These are phyloP conservation scores for Pisolithus thermaeus DNA, from an alignment of 1,284 basidiomycete species.

Conservation along the genomic window DNA sequence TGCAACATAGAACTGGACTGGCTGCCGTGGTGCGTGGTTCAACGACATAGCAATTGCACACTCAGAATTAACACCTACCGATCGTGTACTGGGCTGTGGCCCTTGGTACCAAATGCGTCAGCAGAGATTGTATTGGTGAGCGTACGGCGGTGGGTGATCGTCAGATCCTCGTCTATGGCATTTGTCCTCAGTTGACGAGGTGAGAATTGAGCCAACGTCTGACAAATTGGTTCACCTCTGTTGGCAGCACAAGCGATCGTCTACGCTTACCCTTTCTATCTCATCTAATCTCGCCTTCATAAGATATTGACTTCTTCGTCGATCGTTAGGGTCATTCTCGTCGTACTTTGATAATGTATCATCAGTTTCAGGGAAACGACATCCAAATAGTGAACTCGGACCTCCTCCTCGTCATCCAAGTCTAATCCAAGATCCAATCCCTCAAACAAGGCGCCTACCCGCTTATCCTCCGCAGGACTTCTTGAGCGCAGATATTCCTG, in stretches of 20 bases:
- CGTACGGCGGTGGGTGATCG: conserved; percentile 13
- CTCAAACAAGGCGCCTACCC: conserved; percentile 64
- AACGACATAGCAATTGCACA: conserved; percentile 2
- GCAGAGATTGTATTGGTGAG: conserved; percentile 20
- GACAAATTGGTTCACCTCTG: conserved; percentile 7
- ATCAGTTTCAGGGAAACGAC: conserved; percentile 10
- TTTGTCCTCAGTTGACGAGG: conserved; percentile 51
- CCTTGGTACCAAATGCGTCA: not conserved
- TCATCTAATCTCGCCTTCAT: conserved; percentile 69
- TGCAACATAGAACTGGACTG: conserved; percentile 7
- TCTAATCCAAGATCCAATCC: conserved; percentile 66
- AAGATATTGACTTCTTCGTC: conserved; percentile 61
- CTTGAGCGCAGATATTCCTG: conserved; percentile 33
- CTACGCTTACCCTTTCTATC: conserved; percentile 56
- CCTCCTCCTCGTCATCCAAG: conserved; percentile 28
- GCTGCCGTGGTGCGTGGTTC: conserved; percentile 11
- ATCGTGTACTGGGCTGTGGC: not conserved
- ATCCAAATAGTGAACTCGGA: conserved; percentile 7
- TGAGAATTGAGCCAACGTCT: conserved; percentile 68
- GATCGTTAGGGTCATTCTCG: conserved; percentile 62
- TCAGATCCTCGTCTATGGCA: conserved; percentile 36
- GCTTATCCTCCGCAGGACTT: conserved; percentile 50
- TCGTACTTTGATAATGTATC: conserved; percentile 42
- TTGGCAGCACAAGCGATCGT: not conserved
- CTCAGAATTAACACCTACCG: conserved; percentile 16